A percentile compares a stretch with the other conserved stretches of the same genome.
Conservation (phyloP, 1,284 basidiomycete genomes). For the Tremellales sp. region DNA sequence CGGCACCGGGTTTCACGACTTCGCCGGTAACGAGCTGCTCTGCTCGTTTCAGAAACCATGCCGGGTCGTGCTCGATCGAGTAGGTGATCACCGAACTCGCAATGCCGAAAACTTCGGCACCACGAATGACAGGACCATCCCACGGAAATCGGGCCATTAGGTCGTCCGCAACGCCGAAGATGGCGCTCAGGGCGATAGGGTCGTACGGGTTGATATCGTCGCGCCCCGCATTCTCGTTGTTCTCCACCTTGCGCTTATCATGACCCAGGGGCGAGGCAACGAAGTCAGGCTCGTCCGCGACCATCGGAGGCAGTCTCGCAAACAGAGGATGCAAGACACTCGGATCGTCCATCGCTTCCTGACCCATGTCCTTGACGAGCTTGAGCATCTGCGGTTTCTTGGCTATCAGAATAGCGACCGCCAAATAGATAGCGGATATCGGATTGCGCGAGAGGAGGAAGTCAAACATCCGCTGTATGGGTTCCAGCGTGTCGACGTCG, state of each 20-base stretch:
- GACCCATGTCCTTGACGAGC: constrained; percentile 30
- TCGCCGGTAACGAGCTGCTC: constrained; percentile 8
- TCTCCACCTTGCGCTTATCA: background rate
- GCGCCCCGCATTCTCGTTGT: constrained; percentile 1
- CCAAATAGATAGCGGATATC: constrained; percentile 72
- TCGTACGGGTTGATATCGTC: constrained; percentile 35
- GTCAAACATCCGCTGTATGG: constrained; percentile 85
- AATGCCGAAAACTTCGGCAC: constrained; percentile 39
- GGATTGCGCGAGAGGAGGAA: constrained; percentile 79
- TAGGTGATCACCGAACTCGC: constrained; percentile 43
- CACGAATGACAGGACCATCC: constrained; percentile 32
- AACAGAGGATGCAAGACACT: constrained; percentile 68
- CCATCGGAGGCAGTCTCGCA: constrained; percentile 64
- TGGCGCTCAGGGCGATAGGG: constrained; percentile 36
- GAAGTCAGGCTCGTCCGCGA: constrained; percentile 42
- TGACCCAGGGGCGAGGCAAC: background rate
- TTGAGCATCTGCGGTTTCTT: constrained; percentile 45
- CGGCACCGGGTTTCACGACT: constrained; percentile 14
- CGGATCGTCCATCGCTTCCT: constrained; percentile 39
- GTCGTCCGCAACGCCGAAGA: constrained; percentile 39
- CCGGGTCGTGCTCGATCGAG: constrained; percentile 12
- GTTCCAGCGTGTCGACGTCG: constrained; percentile 74
- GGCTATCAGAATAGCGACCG: constrained; percentile 56
- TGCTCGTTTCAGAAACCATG: constrained; percentile 9
- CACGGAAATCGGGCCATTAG: constrained; percentile 39